Base-by-base conservation (phyloP, 345 rosid genomes). In the Triadica sebifera region DNA sequence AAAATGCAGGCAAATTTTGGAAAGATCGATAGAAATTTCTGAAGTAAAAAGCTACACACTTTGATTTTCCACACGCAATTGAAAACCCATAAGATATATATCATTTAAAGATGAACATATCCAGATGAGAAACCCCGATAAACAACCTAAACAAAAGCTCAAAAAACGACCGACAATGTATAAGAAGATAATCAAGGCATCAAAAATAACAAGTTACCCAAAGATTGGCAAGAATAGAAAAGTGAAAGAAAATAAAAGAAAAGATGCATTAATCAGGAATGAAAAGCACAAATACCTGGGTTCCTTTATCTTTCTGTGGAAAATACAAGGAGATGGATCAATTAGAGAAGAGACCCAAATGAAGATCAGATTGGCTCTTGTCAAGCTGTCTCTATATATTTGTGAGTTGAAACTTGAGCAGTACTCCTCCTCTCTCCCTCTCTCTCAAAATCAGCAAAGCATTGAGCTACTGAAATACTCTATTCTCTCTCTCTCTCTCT, bases 391-490 rank as follows among this genome's bases (percentile, higher is more conserved):
- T 25, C 6, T 61, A 37, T 67, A 37, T 47, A 60, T 37, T 22
- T 50, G 6, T 22, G 73, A 24, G 68, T 71, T 58, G 76, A 79
- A 75, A 67, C 82, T 75, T 75, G 68, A 72, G 58, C 69, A 67
- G 69, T 13, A 75, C 76, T 58, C 55, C 34, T 19, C 0, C 34
- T 20, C 52, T 56, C 16, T 20, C 59, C 37, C 58, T 34, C 37
- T 13, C 43, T 55, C 75, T 81, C 78, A 76, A 81, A 81, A 76
- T 84, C 81, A 84, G 79, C 76, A 51, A 71, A 70, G 64, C 82
- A 62, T 74, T 49, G 79, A 84, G 81, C 84, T 84, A 81, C 80
- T 74, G 37, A 61, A 50, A 65, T 70, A 81, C 83, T 77, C 78
- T 71, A 65, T 52, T 7, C 22, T 60, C 70, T 38, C 60, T 64